Percentiles rank a stretch among this genome's conserved stretches.
phyloP scores from a whole-genome alignment of 75 land plant genomes.

The Cupressus sempervirens region DNA sequence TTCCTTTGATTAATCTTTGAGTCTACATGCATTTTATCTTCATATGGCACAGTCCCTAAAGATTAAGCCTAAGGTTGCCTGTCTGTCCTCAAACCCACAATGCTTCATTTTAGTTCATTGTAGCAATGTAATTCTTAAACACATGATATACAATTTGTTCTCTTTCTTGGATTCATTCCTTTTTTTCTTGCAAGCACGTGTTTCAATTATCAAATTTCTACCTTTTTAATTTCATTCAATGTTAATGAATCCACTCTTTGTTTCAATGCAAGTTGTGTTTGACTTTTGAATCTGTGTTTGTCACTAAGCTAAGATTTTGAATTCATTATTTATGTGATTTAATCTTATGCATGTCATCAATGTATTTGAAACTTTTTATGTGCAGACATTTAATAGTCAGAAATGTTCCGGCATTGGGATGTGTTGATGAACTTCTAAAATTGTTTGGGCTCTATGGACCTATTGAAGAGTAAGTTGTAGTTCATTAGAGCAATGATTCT shows the following conservation, averaged over 20 bases:
- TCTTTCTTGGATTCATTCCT: not conserved
- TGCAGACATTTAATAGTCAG: slow-evolving; percentile 88
- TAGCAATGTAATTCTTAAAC: not conserved
- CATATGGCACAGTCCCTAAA: not conserved
- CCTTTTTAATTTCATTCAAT: not conserved
- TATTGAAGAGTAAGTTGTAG: slow-evolving; percentile 75
- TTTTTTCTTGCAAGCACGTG: not conserved
- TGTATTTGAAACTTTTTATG: not conserved
- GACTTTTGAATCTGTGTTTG: not conserved
- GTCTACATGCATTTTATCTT: not conserved
- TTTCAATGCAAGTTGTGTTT: not conserved
- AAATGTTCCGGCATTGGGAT: slow-evolving; percentile 90
- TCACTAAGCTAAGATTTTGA: not conserved
- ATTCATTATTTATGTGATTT: not conserved
- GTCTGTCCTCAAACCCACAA: not conserved
- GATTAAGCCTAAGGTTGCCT: not conserved
- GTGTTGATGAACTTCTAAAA: slow-evolving; percentile 73
- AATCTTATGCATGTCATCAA: not conserved
- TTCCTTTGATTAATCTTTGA: not conserved
- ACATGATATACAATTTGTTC: not conserved
- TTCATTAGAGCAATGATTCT: no score
- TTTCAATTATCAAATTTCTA: not conserved
- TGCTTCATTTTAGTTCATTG: not conserved
- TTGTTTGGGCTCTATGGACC: slow-evolving; percentile 78
- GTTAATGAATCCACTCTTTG: not conserved